These are phyloP conservation scores for Ganoderma lingzhi DNA, from an alignment of 1,284 basidiomycete genomes.

Conservation along the genomic window DNA sequence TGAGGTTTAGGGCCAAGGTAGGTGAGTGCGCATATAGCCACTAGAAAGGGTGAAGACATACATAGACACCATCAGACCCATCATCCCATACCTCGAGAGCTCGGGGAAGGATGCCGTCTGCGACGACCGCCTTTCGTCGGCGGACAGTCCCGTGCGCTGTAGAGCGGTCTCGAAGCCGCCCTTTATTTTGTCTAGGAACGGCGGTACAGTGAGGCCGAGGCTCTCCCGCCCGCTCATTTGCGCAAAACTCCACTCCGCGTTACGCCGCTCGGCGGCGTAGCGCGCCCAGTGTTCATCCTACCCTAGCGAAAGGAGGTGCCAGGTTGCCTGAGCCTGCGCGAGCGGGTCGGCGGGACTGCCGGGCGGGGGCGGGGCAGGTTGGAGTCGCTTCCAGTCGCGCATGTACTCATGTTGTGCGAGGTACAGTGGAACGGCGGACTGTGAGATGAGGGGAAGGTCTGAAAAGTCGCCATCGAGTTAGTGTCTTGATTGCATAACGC, in stretches of 20 bases:
- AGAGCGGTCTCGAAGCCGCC: neutral
- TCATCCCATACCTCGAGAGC: slow-evolving; percentile 10
- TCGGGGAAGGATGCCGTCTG: slow-evolving; percentile 14
- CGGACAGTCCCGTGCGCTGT: neutral
- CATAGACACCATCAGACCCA: slow-evolving; percentile 1
- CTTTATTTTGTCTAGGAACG: slow-evolving; percentile 3
- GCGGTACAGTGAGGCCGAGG: neutral
- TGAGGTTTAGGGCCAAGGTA: neutral
- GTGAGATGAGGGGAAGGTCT: slow-evolving; percentile 15
- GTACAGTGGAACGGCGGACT: neutral
- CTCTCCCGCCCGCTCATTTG: neutral
- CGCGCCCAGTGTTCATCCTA: slow-evolving; percentile 6
- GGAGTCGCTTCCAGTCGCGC: slow-evolving; percentile 15
- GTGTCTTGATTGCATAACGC: neutral
- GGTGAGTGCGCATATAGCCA: neutral
- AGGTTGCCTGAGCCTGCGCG: slow-evolving; percentile 10
- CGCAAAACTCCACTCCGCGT: neutral
- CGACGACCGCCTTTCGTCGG: slow-evolving; percentile 2
- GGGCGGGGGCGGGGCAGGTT: neutral
- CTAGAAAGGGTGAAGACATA: neutral
- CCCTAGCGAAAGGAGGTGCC: slow-evolving; percentile 7
- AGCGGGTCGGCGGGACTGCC: neutral
- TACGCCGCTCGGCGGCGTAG: slow-evolving; percentile 13
- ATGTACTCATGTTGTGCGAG: slow-evolving; percentile 15
- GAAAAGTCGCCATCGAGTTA: neutral